These are phyloP conservation scores for Trichoderma aggressivum DNA, from an alignment of 2,329 filamentous ascomycete genomes.

Conservation along the genomic window DNA sequence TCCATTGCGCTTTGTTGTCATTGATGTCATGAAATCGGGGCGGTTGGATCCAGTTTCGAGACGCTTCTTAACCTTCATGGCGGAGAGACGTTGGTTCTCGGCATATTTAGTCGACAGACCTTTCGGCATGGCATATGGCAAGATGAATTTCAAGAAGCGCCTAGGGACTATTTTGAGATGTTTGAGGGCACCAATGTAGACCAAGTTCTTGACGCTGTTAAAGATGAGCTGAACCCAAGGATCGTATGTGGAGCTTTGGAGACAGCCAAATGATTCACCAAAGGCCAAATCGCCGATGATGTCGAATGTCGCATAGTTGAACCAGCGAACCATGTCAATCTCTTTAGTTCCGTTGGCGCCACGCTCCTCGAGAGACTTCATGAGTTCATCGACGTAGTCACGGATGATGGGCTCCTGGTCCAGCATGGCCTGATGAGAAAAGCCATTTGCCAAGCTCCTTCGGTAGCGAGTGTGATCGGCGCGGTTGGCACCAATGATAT, in stretches of 20 bases:
- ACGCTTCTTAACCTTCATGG: slow-evolving; percentile 11
- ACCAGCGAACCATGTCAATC: slow-evolving; percentile 29
- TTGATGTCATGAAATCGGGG: slow-evolving; percentile 16
- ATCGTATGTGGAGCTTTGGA: slow-evolving; percentile 26
- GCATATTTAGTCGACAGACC: neutral
- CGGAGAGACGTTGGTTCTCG: slow-evolving; percentile 4
- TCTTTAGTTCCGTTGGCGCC: slow-evolving; percentile 9
- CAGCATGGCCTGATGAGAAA: slow-evolving; percentile 30
- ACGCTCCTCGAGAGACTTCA: slow-evolving; percentile 23
- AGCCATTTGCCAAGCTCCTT: slow-evolving; percentile 28
- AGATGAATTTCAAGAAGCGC: neutral
- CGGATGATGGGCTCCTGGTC: slow-evolving; percentile 32
- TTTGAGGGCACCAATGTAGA: neutral
- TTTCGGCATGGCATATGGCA: neutral
- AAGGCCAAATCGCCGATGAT: slow-evolving; percentile 32
- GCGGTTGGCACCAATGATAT: slow-evolving; percentile 23
- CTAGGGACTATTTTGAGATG: neutral
- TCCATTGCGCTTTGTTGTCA: slow-evolving; percentile 7
- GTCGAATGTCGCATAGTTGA: slow-evolving; percentile 32
- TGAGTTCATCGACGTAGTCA: slow-evolving; percentile 28
- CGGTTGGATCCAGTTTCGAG: neutral
- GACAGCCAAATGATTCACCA: slow-evolving; percentile 30
- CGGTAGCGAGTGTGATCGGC: slow-evolving; percentile 26
- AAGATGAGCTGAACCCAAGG: slow-evolving; percentile 29
- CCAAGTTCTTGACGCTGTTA: slow-evolving; percentile 5